Conservation (phyloP, 768 basidiomycete species). For the Bullera alba region DNA sequence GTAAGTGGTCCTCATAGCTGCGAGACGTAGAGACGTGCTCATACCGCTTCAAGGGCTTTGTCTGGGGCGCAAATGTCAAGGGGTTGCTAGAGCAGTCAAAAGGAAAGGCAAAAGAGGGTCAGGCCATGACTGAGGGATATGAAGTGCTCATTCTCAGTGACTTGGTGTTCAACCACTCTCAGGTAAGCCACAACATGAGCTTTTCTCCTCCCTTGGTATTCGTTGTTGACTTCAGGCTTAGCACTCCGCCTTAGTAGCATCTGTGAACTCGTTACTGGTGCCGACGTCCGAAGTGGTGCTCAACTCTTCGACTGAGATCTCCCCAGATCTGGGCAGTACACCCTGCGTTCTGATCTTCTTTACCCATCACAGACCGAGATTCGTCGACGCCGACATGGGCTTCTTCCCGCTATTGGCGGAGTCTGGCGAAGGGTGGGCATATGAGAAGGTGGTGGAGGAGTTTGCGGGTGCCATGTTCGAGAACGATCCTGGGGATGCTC, state of each 20-base stretch:
- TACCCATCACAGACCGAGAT: conserved; percentile 77
- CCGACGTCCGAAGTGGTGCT: no score
- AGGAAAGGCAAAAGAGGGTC: neutral
- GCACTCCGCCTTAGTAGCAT: neutral
- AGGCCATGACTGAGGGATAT: conserved; percentile 53
- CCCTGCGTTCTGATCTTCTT: conserved; percentile 72
- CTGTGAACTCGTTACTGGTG: neutral
- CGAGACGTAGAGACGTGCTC: neutral
- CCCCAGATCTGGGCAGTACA: conserved; percentile 1
- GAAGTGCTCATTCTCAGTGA: conserved; percentile 84
- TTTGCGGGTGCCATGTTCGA: conserved; percentile 80
- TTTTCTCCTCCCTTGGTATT: neutral
- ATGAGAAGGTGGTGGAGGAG: conserved; percentile 61
- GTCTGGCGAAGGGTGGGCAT: conserved; percentile 62
- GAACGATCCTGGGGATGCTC: conserved; percentile 72
- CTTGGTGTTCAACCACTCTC: conserved; percentile 89
- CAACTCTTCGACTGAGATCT: neutral
- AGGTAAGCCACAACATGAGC: conserved; percentile 50
- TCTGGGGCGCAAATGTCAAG: conserved; percentile 36
- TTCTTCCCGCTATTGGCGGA: conserved; percentile 55
- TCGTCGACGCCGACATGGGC: conserved; percentile 71
- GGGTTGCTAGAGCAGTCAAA: conserved; percentile 15
- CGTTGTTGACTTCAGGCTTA: neutral
- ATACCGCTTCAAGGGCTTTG: conserved; percentile 28
- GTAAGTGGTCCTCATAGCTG: conserved; percentile 15